Conservation (phyloP, 768 basidiomycete genomes). For the Tulasnella sp. region DNA sequence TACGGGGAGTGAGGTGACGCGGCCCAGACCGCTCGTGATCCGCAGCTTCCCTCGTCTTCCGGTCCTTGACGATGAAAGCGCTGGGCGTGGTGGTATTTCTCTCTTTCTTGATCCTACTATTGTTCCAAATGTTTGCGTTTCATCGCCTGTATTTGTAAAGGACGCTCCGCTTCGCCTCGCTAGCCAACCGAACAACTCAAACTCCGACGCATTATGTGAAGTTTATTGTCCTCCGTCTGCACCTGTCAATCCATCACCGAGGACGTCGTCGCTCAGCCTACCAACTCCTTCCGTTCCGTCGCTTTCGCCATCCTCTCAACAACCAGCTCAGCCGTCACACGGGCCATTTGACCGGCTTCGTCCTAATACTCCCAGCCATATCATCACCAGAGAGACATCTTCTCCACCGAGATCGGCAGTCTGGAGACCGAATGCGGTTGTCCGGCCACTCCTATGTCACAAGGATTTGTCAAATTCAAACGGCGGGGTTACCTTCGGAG, state of each 20-base stretch:
- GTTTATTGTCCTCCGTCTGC: too few relatives aligned
- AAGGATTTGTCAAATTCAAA: background rate
- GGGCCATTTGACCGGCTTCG: background rate
- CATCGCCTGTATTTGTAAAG: too few relatives aligned
- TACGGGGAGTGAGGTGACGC: conserved; percentile 1
- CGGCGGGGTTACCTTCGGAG: conserved; percentile 7
- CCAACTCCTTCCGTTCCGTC: background rate
- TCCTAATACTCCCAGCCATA: background rate
- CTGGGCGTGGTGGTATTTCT: background rate
- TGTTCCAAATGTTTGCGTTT: too few relatives aligned
- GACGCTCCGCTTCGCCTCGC: background rate
- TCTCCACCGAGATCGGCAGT: background rate
- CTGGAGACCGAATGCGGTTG: conserved; percentile 16
- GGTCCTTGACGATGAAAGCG: background rate
- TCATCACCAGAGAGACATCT: background rate
- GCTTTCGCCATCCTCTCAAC: background rate
- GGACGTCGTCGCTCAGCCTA: background rate
- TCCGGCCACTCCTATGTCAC: conserved; percentile 13
- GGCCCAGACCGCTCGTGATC: conserved; percentile 8
- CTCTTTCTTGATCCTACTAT: conserved; percentile 3
- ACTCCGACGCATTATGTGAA: too few relatives aligned
- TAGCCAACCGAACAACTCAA: too few relatives aligned
- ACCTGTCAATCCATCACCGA: background rate
- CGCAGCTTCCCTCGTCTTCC: conserved; percentile 2
- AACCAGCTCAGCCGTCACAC: conserved; percentile 8